phyloP scores from a whole-genome alignment of 2,329 filamentous ascomycete species.

The Aspergillus aculeatus region DNA sequence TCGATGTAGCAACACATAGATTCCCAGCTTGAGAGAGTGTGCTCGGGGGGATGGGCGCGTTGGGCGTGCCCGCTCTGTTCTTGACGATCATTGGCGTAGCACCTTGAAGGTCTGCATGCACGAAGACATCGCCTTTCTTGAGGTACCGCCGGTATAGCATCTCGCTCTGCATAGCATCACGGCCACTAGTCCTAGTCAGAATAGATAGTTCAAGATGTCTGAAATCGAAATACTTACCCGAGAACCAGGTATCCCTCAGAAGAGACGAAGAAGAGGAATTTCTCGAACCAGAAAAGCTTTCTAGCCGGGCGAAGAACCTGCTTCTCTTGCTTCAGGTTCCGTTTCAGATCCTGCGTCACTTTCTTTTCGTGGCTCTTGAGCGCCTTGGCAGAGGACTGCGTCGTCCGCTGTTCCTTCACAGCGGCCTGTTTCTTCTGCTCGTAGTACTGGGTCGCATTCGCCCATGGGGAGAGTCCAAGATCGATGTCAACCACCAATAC shows the following conservation, averaged over 20 bases:
- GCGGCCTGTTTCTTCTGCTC: slow-evolving; percentile 82
- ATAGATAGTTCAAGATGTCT: not conserved
- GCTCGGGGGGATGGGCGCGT: slow-evolving; percentile 85
- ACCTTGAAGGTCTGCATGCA: slow-evolving; percentile 84
- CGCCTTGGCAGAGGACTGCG: slow-evolving; percentile 75
- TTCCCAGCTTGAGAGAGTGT: slow-evolving; percentile 89
- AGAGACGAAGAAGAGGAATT: slow-evolving; percentile 93
- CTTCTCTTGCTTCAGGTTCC: slow-evolving; percentile 88
- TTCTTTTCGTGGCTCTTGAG: slow-evolving; percentile 89
- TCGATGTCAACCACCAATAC: slow-evolving; percentile 78
- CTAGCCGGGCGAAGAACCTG: slow-evolving; percentile 78
- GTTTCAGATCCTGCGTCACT: slow-evolving; percentile 80
- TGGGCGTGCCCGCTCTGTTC: slow-evolving; percentile 73
- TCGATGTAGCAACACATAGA: slow-evolving; percentile 78
- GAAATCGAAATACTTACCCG: slow-evolving; percentile 47
- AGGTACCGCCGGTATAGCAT: slow-evolving; percentile 85
- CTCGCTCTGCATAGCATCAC: slow-evolving; percentile 86
- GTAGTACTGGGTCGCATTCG: slow-evolving; percentile 89
- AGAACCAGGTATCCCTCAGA: slow-evolving; percentile 93
- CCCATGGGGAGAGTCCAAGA: slow-evolving; percentile 76
- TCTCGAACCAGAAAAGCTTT: slow-evolving; percentile 91
- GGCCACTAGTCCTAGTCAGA: slow-evolving; percentile 52
- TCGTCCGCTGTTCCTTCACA: slow-evolving; percentile 82
- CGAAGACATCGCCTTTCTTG: slow-evolving; percentile 85
- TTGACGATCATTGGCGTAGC: slow-evolving; percentile 86